phyloP scores from a whole-genome alignment of 108 stramenopile genomes.

The Skeletonema grethae region DNA sequence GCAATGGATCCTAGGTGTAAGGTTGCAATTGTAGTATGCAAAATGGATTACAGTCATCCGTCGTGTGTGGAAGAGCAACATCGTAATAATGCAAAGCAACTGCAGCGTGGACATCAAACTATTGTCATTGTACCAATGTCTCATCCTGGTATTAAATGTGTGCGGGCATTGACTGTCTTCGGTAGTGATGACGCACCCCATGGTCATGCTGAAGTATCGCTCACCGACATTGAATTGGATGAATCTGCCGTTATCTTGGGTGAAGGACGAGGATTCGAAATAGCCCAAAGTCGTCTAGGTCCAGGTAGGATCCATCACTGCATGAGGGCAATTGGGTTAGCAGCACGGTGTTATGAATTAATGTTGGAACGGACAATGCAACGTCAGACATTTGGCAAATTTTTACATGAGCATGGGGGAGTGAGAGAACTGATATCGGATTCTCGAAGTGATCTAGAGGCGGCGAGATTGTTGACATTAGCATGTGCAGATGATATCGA shows the following conservation, averaged over 20 bases:
- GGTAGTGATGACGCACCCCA: slow-evolving; percentile 96
- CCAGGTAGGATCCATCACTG: slow-evolving; percentile 99
- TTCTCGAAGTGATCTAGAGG: slow-evolving; percentile 73
- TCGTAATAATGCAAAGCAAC: neutral
- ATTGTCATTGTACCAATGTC: slow-evolving; percentile 82
- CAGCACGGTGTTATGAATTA: slow-evolving; percentile 81
- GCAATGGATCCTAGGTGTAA: slow-evolving; percentile 93
- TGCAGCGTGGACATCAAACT: slow-evolving; percentile 62
- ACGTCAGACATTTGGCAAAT: slow-evolving; percentile 82
- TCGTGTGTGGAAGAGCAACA: neutral
- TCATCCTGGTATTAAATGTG: slow-evolving; percentile 70
- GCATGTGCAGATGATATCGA: slow-evolving; percentile 78
- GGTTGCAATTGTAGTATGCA: slow-evolving; percentile 86
- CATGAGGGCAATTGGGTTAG: slow-evolving; percentile 95
- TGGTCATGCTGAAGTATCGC: slow-evolving; percentile 89
- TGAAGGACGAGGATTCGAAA: slow-evolving; percentile 93
- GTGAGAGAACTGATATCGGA: no score
- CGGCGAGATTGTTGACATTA: slow-evolving; percentile 79
- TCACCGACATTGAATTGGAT: slow-evolving; percentile 57
- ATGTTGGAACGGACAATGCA: slow-evolving; percentile 77
- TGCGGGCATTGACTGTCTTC: slow-evolving; percentile 90
- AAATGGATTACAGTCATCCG: slow-evolving; percentile 53
- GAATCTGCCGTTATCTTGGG: slow-evolving; percentile 72
- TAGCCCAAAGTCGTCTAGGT: slow-evolving; percentile 94
- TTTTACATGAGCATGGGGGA: slow-evolving; percentile 79